Base-by-base conservation (phyloP, 306 rosid genomes). In the Begonia masoniana region DNA sequence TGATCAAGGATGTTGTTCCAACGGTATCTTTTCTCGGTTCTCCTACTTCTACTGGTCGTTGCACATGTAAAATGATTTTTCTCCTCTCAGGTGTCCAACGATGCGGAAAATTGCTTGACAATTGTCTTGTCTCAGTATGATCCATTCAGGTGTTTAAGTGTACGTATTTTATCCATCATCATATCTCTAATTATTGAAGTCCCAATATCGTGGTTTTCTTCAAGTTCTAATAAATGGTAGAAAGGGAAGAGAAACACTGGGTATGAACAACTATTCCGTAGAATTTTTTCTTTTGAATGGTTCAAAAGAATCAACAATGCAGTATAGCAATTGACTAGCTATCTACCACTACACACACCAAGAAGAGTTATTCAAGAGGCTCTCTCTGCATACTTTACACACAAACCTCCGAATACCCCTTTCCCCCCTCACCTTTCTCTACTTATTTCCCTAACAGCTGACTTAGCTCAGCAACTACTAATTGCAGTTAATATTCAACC, bases 111-210 rank as follows among this genome's bases (percentile, higher is more conserved):
- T 72, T 87, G 96, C 88, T 76, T 87, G 82, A 87, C 82, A 42
- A 51, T 76, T 59, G 78, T 87, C 42, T 71, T 92, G 59, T 75
- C 78, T 61, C 96, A 81, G 72, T 74, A 84, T 47, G 96, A 92
- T 74, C 93, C 96, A 24, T 92, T 92, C 87, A 76, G 96, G 81
- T 87, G 99, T 72, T 74, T 92, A 72, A 87, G 87, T 61, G 99
- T 92, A 82, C 10, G 87, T 58, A 50, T 12, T 57, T 65, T 50
- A 66, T 21, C 41, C 51, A 12, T 56, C 54, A 48, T 31, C 13
- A 31, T 56, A 11, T 23, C 10, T 64, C 46, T 15, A 3, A 24
- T 6, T 15, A 15, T 36, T 4, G 47, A 15, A 6, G 35, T 16
- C 35, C 17, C 15, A 46, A 26, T 10, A 12, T 12, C 10, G 4